These are phyloP conservation scores for Pyrenochaeta sp. DNA, from an alignment of 2,329 filamentous ascomycete species.

Conservation along the genomic window DNA sequence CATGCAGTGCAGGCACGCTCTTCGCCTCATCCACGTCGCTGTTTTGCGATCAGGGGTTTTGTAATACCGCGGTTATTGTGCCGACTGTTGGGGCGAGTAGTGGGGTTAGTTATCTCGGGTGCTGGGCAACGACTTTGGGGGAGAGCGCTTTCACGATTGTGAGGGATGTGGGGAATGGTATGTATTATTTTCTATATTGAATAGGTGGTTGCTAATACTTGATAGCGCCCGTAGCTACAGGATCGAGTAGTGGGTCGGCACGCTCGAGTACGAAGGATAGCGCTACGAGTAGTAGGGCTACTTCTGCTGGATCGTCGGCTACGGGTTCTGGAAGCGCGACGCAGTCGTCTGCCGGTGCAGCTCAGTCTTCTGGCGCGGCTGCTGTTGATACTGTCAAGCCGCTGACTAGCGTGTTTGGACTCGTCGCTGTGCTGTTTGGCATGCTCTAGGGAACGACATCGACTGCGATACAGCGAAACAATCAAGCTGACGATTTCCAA, in stretches of 20 bases:
- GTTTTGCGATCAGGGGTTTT: conserved; percentile 32
- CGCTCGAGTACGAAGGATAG: background rate
- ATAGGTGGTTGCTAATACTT: background rate
- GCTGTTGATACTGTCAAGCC: conserved; percentile 10
- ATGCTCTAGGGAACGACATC: background rate
- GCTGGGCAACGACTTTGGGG: conserved; percentile 34
- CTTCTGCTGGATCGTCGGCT: conserved; percentile 2
- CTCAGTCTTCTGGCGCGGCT: conserved; percentile 10
- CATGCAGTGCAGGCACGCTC: conserved; percentile 27
- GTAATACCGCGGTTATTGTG: conserved; percentile 35
- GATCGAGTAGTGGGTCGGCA: background rate
- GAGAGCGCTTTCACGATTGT: conserved; percentile 17
- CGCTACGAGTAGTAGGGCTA: conserved; percentile 7
- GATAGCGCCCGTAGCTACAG: conserved; percentile 1
- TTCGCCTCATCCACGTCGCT: conserved; percentile 27
- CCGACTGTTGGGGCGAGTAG: conserved; percentile 24
- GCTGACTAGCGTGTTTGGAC: conserved; percentile 8
- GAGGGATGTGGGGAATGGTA: conserved; percentile 13
- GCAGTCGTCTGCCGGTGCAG: conserved; percentile 5
- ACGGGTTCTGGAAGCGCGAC: conserved; percentile 7
- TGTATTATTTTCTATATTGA: background rate
- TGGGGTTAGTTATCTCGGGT: conserved; percentile 28
- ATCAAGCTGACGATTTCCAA: too few species aligned
- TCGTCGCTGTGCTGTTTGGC: conserved; percentile 11
- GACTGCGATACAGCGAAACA: background rate